Percentiles rank a stretch among this genome's conserved stretches.
phyloP scores from a whole-genome alignment of 306 rosid species.

The Inga leiocalycina region DNA sequence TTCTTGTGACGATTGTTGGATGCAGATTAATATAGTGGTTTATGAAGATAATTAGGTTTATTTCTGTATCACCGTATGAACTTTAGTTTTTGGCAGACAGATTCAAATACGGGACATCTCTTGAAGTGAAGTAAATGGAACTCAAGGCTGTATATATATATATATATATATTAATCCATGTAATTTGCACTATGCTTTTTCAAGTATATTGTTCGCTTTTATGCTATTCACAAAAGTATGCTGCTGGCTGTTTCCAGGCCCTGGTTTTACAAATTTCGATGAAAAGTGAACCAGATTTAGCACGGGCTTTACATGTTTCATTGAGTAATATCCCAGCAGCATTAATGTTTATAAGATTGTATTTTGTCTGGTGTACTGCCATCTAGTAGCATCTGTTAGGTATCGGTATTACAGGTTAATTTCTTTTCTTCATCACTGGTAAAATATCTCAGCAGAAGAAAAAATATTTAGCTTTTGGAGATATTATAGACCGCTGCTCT shows the following conservation, averaged over 20 bases:
- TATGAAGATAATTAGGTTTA: not conserved
- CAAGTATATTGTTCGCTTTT: not conserved
- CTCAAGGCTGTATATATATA: not conserved
- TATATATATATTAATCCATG: not conserved
- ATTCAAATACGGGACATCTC: not conserved
- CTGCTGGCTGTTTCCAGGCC: not conserved
- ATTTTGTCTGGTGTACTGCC: not conserved
- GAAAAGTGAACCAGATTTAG: not conserved
- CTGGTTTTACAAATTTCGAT: not conserved
- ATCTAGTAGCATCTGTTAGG: not conserved
- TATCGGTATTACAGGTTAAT: not conserved
- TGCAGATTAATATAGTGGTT: not conserved
- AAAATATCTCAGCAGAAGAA: not conserved
- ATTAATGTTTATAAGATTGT: not conserved
- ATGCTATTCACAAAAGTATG: not conserved
- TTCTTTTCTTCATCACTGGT: not conserved
- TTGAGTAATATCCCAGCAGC: not conserved
- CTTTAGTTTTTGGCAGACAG: not conserved
- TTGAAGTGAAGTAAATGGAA: not conserved
- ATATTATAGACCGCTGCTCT: not conserved
- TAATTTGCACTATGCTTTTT: not conserved
- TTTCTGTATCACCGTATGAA: not conserved
- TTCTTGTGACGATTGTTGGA: not conserved
- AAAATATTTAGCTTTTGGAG: not conserved
- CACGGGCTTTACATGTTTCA: not conserved